Conservation (phyloP, 768 basidiomycete genomes). For the Epithele typhae region DNA sequence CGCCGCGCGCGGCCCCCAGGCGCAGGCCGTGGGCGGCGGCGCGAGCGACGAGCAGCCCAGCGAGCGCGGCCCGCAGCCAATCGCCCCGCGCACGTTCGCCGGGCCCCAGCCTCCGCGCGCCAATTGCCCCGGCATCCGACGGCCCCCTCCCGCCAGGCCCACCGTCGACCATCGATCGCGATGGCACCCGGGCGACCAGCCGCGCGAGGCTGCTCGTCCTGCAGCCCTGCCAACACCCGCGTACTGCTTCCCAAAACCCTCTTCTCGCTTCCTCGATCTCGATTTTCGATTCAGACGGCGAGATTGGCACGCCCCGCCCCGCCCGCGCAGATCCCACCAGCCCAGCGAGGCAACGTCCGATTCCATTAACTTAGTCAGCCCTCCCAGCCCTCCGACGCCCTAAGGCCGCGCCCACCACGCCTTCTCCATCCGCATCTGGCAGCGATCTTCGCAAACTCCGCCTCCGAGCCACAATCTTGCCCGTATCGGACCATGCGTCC, state of each 20-base stretch:
- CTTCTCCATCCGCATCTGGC: not conserved
- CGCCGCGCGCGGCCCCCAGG: too few species aligned
- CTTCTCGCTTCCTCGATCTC: constrained; percentile 9
- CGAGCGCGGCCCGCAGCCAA: too few species aligned
- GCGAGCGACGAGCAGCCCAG: too few species aligned
- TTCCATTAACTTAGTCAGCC: constrained; percentile 5
- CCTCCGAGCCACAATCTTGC: not conserved
- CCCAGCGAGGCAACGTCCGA: not conserved
- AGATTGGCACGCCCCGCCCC: constrained; percentile 7
- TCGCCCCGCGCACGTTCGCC: constrained; percentile 50
- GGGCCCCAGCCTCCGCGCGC: constrained; percentile 22
- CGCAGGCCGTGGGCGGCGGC: too few species aligned
- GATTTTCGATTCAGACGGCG: not conserved
- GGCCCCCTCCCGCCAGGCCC: too few species aligned
- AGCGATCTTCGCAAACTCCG: not conserved
- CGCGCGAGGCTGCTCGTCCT: too few species aligned
- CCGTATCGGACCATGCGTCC: not conserved
- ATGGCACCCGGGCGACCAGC: too few species aligned
- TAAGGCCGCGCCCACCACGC: constrained; percentile 1
- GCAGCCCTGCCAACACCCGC: too few species aligned
- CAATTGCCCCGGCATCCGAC: too few species aligned
- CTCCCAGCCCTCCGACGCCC: not conserved
- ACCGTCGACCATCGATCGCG: too few species aligned
- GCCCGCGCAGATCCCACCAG: constrained; percentile 1
- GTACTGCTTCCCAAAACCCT: not conserved